phyloP scores from a whole-genome alignment of 768 basidiomycete species.

The Leucosporidium scottii region DNA sequence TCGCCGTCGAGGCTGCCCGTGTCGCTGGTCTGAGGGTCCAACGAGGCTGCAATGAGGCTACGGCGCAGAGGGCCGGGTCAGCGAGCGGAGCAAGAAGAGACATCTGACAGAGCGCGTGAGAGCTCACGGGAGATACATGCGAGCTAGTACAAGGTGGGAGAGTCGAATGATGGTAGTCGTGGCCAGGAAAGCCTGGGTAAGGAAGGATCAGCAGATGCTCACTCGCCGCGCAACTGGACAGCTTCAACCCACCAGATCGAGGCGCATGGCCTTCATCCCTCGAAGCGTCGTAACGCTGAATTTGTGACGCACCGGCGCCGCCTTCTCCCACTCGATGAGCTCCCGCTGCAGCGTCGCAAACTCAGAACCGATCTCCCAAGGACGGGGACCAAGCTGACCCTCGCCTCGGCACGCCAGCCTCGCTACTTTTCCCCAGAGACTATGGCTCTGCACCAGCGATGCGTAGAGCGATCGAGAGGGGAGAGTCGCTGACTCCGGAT shows the following conservation, averaged over 20 bases:
- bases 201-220: too few species aligned
- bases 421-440: not conserved
- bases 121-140: not conserved
- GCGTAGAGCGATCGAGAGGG: not conserved
- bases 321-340: not conserved
- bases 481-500: not conserved
- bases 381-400: not conserved
- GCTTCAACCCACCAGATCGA: conserved; percentile 4
- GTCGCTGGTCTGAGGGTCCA: not conserved
- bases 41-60: not conserved
- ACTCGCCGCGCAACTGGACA: too few species aligned
- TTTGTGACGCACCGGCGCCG: not conserved
- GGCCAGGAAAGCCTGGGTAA: not conserved
- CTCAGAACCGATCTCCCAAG: not conserved
- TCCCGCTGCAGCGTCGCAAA: not conserved
- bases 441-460: not conserved
- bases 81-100: too few species aligned
- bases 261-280: not conserved
- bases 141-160: not conserved
- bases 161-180: not conserved
- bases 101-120: too few species aligned
- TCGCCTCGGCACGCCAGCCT: not conserved
- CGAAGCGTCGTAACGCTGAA: not conserved
- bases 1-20: not conserved
- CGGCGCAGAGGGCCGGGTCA: too few species aligned